Percentiles rank a stretch among this genome's conserved stretches.
Conservation (phyloP, 1,284 basidiomycete species). For the Ceratobasidium sp. region DNA sequence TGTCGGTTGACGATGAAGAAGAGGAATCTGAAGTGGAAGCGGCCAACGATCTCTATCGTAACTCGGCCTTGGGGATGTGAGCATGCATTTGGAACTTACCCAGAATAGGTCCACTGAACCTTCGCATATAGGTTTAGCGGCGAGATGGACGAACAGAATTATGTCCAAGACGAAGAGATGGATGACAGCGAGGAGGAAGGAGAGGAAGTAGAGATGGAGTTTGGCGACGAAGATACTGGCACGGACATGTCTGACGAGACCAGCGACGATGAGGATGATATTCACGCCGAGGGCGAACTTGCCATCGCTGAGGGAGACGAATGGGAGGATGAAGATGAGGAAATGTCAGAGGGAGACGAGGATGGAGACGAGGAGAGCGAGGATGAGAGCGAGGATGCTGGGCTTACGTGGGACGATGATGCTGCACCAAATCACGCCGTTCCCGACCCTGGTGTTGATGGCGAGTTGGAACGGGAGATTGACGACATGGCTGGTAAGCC, state of each 20-base stretch:
- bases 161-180: conserved; percentile 71
- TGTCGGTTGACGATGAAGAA: conserved; percentile 59
- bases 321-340: conserved; percentile 63
- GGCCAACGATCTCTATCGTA: conserved; percentile 94
- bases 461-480: conserved; percentile 56
- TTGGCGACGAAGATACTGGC: conserved; percentile 73
- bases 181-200: conserved; percentile 78
- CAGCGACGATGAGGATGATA: conserved; percentile 50
- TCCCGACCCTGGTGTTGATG: conserved; percentile 46
- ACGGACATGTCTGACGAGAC: conserved; percentile 71
- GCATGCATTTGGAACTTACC: conserved; percentile 48
- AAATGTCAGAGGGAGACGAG: conserved; percentile 54
- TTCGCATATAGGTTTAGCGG: conserved; percentile 70
- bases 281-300: conserved; percentile 48
- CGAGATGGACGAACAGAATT: conserved; percentile 81
- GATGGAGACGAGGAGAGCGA: conserved; percentile 46
- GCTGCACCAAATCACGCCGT: conserved; percentile 43
- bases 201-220: conserved; percentile 88
- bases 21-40: conserved; percentile 73
- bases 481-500: conserved; percentile 75
- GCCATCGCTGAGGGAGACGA: conserved; percentile 52
- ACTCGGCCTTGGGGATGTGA: conserved; percentile 95
- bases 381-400: conserved; percentile 48
- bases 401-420: conserved; percentile 46
- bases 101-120: background rate